Conservation (phyloP, 2,329 filamentous ascomycete species). For the Xylaria sp. region DNA sequence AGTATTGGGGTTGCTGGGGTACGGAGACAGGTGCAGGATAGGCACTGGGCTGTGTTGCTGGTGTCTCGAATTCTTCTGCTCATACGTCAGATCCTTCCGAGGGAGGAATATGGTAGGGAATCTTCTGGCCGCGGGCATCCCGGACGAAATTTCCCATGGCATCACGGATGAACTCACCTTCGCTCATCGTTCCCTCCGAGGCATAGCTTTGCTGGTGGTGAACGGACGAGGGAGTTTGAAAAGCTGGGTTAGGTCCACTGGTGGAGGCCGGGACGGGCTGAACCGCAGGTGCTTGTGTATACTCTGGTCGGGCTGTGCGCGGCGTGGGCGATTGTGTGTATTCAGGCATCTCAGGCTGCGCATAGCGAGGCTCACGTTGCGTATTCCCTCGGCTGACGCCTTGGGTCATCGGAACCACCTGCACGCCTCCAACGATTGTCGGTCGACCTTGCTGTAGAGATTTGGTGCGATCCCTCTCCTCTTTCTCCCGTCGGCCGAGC, state of each 20-base stretch:
- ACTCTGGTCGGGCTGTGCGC: constrained; percentile 52
- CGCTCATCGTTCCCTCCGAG: constrained; percentile 73
- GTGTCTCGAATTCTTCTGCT: constrained; percentile 69
- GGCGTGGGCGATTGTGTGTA: constrained; percentile 47
- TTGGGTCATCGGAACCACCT: constrained; percentile 92
- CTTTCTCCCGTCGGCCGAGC: constrained; percentile 89
- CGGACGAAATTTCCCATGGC: constrained; percentile 69
- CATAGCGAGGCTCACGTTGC: constrained; percentile 54
- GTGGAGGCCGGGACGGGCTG: constrained; percentile 56
- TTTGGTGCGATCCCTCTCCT: constrained; percentile 86
- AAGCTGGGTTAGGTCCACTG: constrained; percentile 53
- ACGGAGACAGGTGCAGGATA: constrained; percentile 49
- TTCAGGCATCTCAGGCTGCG: constrained; percentile 50
- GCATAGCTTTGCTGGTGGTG: constrained; percentile 61
- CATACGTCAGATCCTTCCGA: constrained; percentile 63
- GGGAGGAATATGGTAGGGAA: constrained; percentile 62
- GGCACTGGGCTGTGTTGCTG: constrained; percentile 55
- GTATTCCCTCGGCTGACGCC: constrained; percentile 68
- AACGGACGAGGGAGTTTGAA: constrained; percentile 56
- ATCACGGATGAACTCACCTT: constrained; percentile 78
- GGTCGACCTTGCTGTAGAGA: constrained; percentile 89
- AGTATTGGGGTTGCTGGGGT: constrained; percentile 51
- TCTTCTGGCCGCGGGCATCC: constrained; percentile 70
- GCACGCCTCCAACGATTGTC: constrained; percentile 90
- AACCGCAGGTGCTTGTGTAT: constrained; percentile 57